Conservation (phyloP, 495 filamentous ascomycete genomes). For the Cairneyella variabilis region DNA sequence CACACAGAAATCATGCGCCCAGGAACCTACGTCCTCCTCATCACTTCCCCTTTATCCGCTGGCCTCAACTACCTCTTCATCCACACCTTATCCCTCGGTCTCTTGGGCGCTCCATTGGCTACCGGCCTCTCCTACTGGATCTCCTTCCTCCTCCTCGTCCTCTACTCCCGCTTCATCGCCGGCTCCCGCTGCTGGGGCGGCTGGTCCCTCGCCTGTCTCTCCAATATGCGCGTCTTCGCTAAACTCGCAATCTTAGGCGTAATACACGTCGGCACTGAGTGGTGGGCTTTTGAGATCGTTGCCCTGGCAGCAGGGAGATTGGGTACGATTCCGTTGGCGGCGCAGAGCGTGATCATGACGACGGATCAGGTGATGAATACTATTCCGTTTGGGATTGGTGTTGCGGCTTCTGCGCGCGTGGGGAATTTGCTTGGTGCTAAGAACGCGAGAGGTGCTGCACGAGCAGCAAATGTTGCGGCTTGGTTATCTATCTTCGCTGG, state of each 20-base stretch:
- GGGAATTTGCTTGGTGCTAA: conserved; percentile 78
- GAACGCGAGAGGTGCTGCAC: conserved; percentile 62
- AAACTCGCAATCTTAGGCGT: conserved; percentile 74
- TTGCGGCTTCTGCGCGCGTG: conserved; percentile 75
- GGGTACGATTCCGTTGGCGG: conserved; percentile 77
- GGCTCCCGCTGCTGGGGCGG: conserved; percentile 85
- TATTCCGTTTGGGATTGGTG: conserved; percentile 86
- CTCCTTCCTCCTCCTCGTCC: conserved; percentile 72
- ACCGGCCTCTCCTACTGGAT: conserved; percentile 86
- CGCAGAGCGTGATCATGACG: conserved; percentile 93
- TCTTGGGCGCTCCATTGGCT: conserved; percentile 79
- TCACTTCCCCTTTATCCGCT: conserved; percentile 78
- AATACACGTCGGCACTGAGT: conserved; percentile 89
- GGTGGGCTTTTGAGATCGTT: conserved; percentile 98
- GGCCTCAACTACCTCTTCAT: conserved; percentile 77
- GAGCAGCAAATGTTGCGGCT: conserved; percentile 76
- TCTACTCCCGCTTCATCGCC: conserved; percentile 67
- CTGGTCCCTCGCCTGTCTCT: conserved; percentile 59
- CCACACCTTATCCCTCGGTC: conserved; percentile 63
- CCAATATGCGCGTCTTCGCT: conserved; percentile 68
- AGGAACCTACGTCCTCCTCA: conserved; percentile 80
- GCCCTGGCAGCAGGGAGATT: conserved; percentile 80
- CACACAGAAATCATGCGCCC: conserved; percentile 73
- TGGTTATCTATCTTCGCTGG: conserved; percentile 69
- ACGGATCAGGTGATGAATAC: conserved; percentile 91